Conservation (phyloP, 164 flowering plant species). For the Aristolochia californica region DNA sequence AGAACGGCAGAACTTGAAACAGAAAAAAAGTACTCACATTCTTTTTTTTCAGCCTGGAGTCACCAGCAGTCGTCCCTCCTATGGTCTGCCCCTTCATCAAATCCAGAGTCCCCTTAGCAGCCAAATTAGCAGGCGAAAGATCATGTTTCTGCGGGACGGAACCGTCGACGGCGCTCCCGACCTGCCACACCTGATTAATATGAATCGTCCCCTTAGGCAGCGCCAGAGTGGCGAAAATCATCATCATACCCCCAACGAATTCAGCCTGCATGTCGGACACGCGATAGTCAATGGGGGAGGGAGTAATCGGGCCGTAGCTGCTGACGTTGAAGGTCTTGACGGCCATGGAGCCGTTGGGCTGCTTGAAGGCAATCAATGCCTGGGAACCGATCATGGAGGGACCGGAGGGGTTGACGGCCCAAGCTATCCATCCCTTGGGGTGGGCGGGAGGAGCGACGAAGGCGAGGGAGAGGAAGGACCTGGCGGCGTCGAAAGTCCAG, state of each 20-base stretch:
- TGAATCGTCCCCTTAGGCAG: constrained; percentile 20
- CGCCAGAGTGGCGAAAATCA: constrained; percentile 34
- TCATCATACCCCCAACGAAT: constrained; percentile 20
- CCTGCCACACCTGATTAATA: constrained; percentile 85
- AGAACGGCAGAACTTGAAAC: background rate
- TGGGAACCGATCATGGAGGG: constrained; percentile 42
- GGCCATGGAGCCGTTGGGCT: constrained; percentile 18
- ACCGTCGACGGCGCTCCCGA: constrained; percentile 32
- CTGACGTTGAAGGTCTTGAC: constrained; percentile 28
- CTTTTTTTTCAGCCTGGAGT: constrained; percentile 18
- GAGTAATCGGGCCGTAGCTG: constrained; percentile 15
- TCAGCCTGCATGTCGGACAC: constrained; percentile 25
- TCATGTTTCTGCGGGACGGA: constrained; percentile 36
- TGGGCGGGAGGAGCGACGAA: constrained; percentile 29
- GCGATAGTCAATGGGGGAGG: constrained; percentile 17
- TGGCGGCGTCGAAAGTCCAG: constrained; percentile 28
- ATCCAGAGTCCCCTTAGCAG: constrained; percentile 35
- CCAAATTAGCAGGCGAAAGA: constrained; percentile 29
- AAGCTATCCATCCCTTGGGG: constrained; percentile 41
- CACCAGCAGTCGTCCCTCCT: constrained; percentile 4
- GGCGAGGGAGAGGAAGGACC: constrained; percentile 32
- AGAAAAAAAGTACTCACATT: constrained; percentile 29
- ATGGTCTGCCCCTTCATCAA: constrained; percentile 23
- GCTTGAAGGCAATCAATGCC: constrained; percentile 29
- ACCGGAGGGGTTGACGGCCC: constrained; percentile 50